phyloP scores from a whole-genome alignment of 164 flowering plant species.

The Saururus chinensis region DNA sequence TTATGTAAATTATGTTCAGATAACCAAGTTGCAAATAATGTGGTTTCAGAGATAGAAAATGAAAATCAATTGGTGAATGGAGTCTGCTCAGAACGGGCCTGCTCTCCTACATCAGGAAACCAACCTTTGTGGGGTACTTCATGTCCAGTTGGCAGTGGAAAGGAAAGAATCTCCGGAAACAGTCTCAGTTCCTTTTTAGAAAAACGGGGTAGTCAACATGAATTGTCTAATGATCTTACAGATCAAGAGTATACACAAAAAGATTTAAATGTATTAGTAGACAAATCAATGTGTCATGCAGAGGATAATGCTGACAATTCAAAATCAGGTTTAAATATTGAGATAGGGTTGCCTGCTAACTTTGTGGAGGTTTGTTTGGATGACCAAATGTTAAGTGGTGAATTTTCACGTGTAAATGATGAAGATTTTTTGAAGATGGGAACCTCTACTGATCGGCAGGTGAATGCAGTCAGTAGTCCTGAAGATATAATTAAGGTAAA shows the following conservation, averaged over 20 bases:
- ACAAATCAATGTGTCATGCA: neutral
- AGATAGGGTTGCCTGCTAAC: neutral
- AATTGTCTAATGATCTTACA: neutral
- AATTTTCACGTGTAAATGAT: neutral
- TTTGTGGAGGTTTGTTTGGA: neutral
- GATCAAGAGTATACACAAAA: neutral
- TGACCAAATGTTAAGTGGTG: neutral
- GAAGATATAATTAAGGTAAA: neutral
- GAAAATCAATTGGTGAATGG: neutral
- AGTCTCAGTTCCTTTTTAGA: neutral
- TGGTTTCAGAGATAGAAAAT: neutral
- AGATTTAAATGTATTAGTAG: neutral
- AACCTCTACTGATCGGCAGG: neutral
- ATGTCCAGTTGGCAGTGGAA: neutral
- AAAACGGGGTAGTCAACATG: neutral
- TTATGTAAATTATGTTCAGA: neutral
- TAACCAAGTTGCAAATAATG: neutral
- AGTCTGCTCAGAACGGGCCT: neutral
- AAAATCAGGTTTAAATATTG: neutral
- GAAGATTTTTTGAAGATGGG: neutral
- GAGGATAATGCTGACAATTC: neutral
- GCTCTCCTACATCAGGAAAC: neutral
- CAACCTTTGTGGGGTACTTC: neutral
- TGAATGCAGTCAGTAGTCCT: neutral
- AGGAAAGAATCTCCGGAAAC: neutral